Evolutionary conservation across 257 asterid genomes (phyloP).

Genomic region (Dorcoceras hygrometricum): DNA sequence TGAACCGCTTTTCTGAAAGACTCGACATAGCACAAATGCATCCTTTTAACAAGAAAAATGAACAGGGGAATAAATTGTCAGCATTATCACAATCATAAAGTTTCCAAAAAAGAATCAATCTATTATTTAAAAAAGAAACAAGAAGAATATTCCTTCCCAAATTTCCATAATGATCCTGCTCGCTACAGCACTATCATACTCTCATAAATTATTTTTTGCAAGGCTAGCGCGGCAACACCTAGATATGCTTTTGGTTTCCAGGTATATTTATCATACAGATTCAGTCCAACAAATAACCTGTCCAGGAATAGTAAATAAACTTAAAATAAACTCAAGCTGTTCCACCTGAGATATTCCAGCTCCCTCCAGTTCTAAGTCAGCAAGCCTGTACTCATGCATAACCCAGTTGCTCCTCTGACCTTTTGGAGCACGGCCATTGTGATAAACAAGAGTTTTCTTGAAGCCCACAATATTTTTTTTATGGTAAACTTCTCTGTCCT

Average conservation of each 20-base stretch:
- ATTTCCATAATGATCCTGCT: no score
- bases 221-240: no score
- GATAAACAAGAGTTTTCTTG: constrained; percentile 95
- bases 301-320: constrained; percentile 13
- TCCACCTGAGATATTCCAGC: constrained; percentile 73
- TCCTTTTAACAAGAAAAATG: constrained; percentile 40
- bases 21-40: constrained; percentile 76
- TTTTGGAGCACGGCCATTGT: constrained; percentile 89
- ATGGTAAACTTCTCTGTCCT: constrained; percentile 73
- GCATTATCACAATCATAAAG: neutral
- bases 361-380: constrained; percentile 50
- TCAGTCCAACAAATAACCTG: constrained; percentile 13
- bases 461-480: constrained; percentile 59
- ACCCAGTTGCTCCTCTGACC: constrained; percentile 95
- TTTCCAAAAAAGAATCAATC: neutral
- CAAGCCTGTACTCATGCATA: constrained; percentile 91
- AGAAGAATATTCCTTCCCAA: neutral
- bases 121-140: no score
- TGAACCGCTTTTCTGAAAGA: constrained; percentile 90
- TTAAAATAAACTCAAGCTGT: constrained; percentile 19
- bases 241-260: neutral
- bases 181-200: neutral
- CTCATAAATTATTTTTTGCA: no score
- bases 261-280: neutral
- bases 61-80: constrained; percentile 12